Evolutionary conservation across 352 stramenopile species (phyloP), one percentile per base, ranked within the genome.

Genomic region (Phytophthora meadii): DNA sequence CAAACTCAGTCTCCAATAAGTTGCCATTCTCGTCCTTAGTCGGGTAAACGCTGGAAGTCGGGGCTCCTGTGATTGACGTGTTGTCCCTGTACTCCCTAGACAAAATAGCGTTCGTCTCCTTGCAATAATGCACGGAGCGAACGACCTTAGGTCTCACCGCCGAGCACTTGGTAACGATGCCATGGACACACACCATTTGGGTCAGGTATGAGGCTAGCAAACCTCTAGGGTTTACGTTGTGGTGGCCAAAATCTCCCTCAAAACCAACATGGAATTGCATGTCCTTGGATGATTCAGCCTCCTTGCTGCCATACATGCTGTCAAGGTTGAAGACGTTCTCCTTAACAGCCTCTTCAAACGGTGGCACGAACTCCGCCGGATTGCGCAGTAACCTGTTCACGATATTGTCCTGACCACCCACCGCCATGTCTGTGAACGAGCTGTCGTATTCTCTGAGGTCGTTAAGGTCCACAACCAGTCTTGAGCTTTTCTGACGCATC

Each of bases 121-220:
- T 97, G 76, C 97, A 99, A 79, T 98, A 99, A 66, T 99, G 98
- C 7, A 99, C 88, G 19, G 90, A 98, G 59, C 90, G 87, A 27
- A 99, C 93, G 24, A 99, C 90, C 81, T 99, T 99, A 10, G 98
- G 98, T 52, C 98, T 95, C 57, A 99, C 94, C 3, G 93, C 83
- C 10, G 97, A 98, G 84, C 93, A 97, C 80, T 99, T 99, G 14
- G 98, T 99, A 22, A 99, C 97, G 58, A 99, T 99, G 12, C 98
- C 98, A 70, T 99, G 97, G 0, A 99, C 96, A 65, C 97, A 99
- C 39, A 99, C 97, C 61, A 99, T 89, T 54, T 98, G 88, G 8
- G 93, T 94, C 9, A 99, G 74, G 34, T 95, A 95, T 5, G 76
- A 87, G 8, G 94, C 94, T 7, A 94, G 84, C 25, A 99, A 81